Percentiles rank a stretch among this genome's conserved stretches.
Conservation (phyloP, 2,329 filamentous ascomycete genomes). For the Niveomyces coronatus region DNA sequence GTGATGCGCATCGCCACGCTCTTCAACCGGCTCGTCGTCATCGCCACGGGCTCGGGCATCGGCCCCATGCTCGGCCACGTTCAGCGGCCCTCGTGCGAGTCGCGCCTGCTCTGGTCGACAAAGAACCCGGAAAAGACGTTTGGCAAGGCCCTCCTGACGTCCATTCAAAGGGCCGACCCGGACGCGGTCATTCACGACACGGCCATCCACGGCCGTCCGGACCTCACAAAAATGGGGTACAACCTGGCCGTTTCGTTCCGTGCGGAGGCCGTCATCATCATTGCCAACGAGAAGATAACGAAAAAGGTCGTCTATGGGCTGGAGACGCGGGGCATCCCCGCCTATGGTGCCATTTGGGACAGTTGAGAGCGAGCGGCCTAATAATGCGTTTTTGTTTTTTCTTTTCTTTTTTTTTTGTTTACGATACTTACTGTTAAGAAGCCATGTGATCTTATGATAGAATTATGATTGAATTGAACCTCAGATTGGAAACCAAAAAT, state of each 20-base stretch:
- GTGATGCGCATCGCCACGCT: slow-evolving; percentile 57
- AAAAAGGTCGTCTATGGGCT: slow-evolving; percentile 58
- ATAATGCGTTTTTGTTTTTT: neutral
- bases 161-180: slow-evolving; percentile 47
- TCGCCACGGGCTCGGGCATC: slow-evolving; percentile 65
- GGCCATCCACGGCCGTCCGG: slow-evolving; percentile 44
- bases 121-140: slow-evolving; percentile 52
- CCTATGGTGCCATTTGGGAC: slow-evolving; percentile 68
- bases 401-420: neutral
- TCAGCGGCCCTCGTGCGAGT: slow-evolving; percentile 35
- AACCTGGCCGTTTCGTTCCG: slow-evolving; percentile 45
- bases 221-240: slow-evolving; percentile 40
- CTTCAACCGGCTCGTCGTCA: slow-evolving; percentile 54
- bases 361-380: too few species aligned
- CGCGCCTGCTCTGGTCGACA: slow-evolving; percentile 61
- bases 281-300: slow-evolving; percentile 60
- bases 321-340: slow-evolving; percentile 53
- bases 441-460: too few species aligned
- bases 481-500: too few species aligned
- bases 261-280: slow-evolving; percentile 62
- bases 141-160: slow-evolving; percentile 43
- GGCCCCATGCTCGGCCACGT: slow-evolving; percentile 56
- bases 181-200: slow-evolving; percentile 61
- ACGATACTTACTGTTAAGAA: too few species aligned
- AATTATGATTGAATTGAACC: too few species aligned